Evolutionary conservation across 352 stramenopile genomes (phyloP).

Genomic region (Pseudoperonospora humuli): DNA sequence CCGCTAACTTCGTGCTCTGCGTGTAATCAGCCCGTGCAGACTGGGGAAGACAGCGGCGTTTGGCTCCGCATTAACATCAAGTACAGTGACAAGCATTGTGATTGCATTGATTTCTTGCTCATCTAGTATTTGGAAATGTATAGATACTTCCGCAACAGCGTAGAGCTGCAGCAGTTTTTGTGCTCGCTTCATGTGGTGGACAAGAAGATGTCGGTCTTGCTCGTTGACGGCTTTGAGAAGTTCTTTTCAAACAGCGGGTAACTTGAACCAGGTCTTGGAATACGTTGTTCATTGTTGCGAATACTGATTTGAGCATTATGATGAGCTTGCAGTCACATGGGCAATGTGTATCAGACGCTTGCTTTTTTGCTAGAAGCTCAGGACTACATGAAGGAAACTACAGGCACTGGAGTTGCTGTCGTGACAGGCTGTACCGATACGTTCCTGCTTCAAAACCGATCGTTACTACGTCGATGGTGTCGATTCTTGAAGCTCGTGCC

Average conservation of each 20-base stretch:
- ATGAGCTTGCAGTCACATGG: constrained; percentile 22
- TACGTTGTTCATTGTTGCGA: not conserved
- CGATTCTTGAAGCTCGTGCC: constrained; percentile 35
- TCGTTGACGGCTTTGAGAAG: constrained; percentile 49
- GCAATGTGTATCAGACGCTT: constrained; percentile 54
- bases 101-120: not conserved
- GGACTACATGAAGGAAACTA: constrained; percentile 38
- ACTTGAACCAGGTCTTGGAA: not conserved
- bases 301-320: not conserved
- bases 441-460: constrained; percentile 32
- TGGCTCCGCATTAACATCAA: constrained; percentile 62
- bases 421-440: constrained; percentile 26
- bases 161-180: constrained; percentile 51
- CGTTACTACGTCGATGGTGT: constrained; percentile 42
- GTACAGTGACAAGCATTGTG: constrained; percentile 13
- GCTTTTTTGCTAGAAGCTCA: constrained; percentile 44
- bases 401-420: constrained; percentile 28
- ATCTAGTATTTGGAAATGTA: no score
- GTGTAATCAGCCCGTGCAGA: constrained; percentile 39
- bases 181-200: constrained; percentile 50
- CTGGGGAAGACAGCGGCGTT: constrained; percentile 33
- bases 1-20: constrained; percentile 32
- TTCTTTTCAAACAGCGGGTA: constrained; percentile 43
- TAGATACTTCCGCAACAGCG: constrained; percentile 37
- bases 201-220: constrained; percentile 37